These are phyloP conservation scores for Pelargonium cotyledonis DNA, from an alignment of 441 rosid genomes.

Conservation along the genomic window DNA sequence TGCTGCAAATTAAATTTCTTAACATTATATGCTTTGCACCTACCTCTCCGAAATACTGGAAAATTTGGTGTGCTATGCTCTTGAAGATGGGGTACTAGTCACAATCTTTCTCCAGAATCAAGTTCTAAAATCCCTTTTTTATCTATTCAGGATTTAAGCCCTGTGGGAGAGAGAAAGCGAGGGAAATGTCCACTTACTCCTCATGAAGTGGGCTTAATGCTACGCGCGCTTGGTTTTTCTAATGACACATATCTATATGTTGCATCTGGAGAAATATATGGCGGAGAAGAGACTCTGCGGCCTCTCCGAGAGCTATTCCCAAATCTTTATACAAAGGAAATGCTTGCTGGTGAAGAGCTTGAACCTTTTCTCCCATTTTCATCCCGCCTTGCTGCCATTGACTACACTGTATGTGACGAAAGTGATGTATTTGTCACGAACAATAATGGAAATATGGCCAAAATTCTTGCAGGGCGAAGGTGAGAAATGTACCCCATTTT, in stretches of 20 bases:
- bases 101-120: slow-evolving; percentile 4
- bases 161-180: slow-evolving; percentile 79
- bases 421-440: slow-evolving; percentile 93
- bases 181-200: slow-evolving; percentile 98
- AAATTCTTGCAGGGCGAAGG: slow-evolving; percentile 98
- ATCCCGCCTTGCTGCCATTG: slow-evolving; percentile 88
- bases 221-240: slow-evolving; percentile 85
- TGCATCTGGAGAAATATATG: slow-evolving; percentile 98
- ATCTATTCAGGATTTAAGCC: slow-evolving; percentile 62
- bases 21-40: too few relatives aligned
- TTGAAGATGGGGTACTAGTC: slow-evolving; percentile 3
- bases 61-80: neutral
- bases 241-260: slow-evolving; percentile 80
- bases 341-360: slow-evolving; percentile 74
- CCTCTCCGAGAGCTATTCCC: slow-evolving; percentile 88
- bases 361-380: slow-evolving; percentile 71
- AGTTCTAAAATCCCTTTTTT: neutral
- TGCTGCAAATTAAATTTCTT: too few relatives aligned
- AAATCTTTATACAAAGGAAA: slow-evolving; percentile 87
- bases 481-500: slow-evolving; percentile 30
- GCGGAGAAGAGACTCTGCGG: slow-evolving; percentile 78
- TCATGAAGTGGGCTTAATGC: slow-evolving; percentile 90
- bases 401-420: slow-evolving; percentile 84
- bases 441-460: slow-evolving; percentile 98
- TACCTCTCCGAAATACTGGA: too few relatives aligned